Conservation (phyloP, 106 monocot genomes). For the Alisma plantagoaquatica region DNA sequence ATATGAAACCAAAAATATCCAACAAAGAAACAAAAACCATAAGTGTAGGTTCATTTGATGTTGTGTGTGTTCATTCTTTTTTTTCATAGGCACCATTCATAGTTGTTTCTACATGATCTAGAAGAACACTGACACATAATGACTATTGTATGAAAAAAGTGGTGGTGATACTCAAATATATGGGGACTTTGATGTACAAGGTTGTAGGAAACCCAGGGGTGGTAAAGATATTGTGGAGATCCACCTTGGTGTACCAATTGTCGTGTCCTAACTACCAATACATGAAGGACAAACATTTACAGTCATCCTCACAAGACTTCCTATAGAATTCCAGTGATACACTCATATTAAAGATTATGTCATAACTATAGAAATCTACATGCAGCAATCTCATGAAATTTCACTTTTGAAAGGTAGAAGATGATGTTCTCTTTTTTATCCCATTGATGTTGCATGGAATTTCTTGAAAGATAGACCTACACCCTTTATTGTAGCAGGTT, state of each 20-base stretch:
- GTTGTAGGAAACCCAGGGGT: background rate
- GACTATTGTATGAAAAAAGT: background rate
- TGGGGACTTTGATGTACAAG: background rate
- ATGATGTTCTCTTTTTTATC: too few relatives aligned
- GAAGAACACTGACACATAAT: background rate
- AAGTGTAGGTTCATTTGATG: constrained; percentile 24
- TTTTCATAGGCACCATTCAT: too few relatives aligned
- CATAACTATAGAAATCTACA: constrained; percentile 47
- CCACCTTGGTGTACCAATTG: constrained; percentile 25
- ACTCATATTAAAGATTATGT: constrained; percentile 5
- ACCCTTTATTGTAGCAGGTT: constrained; percentile 47
- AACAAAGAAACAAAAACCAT: constrained; percentile 26
- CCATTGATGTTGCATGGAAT: background rate
- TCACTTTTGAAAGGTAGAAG: too few relatives aligned
- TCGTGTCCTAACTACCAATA: constrained; percentile 17
- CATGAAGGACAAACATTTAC: constrained; percentile 25
- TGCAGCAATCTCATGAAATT: constrained; percentile 16
- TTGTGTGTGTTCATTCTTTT: too few relatives aligned
- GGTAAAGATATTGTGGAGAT: constrained; percentile 26
- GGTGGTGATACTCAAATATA: too few relatives aligned
- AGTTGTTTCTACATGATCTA: constrained; percentile 13
- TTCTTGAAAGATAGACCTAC: constrained; percentile 8
- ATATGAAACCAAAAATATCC: constrained; percentile 27
- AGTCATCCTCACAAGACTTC: constrained; percentile 21
- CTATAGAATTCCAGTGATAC: constrained; percentile 24